These are phyloP conservation scores for Leucoagaricus sp. DNA, from an alignment of 1,284 basidiomycete species.

Conservation along the genomic window DNA sequence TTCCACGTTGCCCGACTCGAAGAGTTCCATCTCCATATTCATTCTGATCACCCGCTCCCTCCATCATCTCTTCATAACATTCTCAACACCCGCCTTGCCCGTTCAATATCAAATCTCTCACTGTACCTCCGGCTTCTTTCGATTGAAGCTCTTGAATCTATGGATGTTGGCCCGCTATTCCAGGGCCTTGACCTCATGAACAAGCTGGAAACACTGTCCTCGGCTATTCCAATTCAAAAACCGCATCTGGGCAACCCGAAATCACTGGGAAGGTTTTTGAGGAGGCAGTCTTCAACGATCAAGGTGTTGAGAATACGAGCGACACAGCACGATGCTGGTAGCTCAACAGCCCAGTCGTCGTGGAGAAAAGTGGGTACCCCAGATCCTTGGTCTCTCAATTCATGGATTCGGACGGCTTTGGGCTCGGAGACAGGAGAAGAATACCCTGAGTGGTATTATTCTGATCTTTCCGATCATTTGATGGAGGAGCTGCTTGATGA, in stretches of 20 bases:
- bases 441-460: slow-evolving; percentile 5
- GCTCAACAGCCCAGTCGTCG: slow-evolving; percentile 18
- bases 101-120: slow-evolving; percentile 34
- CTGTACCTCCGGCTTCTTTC: slow-evolving; percentile 36
- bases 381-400: slow-evolving; percentile 30
- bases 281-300: slow-evolving; percentile 33
- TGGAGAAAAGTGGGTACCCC: slow-evolving; percentile 28
- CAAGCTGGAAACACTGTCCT: slow-evolving; percentile 31
- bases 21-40: slow-evolving; percentile 42
- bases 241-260: slow-evolving; percentile 38
- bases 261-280: slow-evolving; percentile 35
- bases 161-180: slow-evolving; percentile 41
- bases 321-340: slow-evolving; percentile 32
- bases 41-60: slow-evolving; percentile 33
- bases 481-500: too few relatives aligned
- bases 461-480: too few relatives aligned
- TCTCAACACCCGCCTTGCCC: slow-evolving; percentile 31
- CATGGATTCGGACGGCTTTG: slow-evolving; percentile 23
- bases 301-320: slow-evolving; percentile 37
- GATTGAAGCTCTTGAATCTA: slow-evolving; percentile 41
- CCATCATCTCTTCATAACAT: slow-evolving; percentile 25
- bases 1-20: slow-evolving; percentile 34
- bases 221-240: slow-evolving; percentile 37
- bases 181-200: slow-evolving; percentile 30
- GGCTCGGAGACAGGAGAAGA: slow-evolving; percentile 5